Evolutionary conservation across 2,329 filamentous ascomycete species (phyloP).

Genomic region (Stromatinia cepivora): DNA sequence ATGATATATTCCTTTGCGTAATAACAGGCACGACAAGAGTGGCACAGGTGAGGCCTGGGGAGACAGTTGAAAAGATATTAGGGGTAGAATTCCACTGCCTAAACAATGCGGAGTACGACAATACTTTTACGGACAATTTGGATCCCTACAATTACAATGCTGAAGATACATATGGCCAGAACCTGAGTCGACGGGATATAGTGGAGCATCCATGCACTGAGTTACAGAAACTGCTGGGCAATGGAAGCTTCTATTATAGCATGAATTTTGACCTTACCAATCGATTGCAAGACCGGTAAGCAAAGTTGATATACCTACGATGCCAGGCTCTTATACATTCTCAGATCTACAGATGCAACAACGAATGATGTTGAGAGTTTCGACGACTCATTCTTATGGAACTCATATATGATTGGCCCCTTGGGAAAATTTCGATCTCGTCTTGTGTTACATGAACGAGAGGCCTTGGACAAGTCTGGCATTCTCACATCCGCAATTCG

Average conservation of each 20-base stretch:
- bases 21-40: conserved; percentile 78
- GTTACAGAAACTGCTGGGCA: conserved; percentile 85
- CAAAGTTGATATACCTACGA: conserved; percentile 17
- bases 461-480: conserved; percentile 78
- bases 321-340: conserved; percentile 25
- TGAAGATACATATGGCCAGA: conserved; percentile 48
- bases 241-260: conserved; percentile 97
- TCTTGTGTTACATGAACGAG: conserved; percentile 71
- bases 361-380: conserved; percentile 90
- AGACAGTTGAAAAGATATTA: conserved; percentile 84
- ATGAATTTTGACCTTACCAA: conserved; percentile 98
- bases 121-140: conserved; percentile 58
- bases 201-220: conserved; percentile 88
- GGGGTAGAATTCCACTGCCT: conserved; percentile 92
- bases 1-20: conserved; percentile 88
- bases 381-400: conserved; percentile 93
- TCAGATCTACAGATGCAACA: conserved; percentile 69
- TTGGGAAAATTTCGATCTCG: conserved; percentile 85
- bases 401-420: conserved; percentile 96
- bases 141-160: conserved; percentile 39
- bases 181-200: conserved; percentile 65
- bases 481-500: conserved; percentile 93
- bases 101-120: conserved; percentile 82
- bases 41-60: conserved; percentile 79
- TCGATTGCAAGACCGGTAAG: conserved; percentile 80